Evolutionary conservation across 306 rosid genomes (phyloP), one percentile per base, ranked within the genome.

Genomic region (Castanopsis chinensis): DNA sequence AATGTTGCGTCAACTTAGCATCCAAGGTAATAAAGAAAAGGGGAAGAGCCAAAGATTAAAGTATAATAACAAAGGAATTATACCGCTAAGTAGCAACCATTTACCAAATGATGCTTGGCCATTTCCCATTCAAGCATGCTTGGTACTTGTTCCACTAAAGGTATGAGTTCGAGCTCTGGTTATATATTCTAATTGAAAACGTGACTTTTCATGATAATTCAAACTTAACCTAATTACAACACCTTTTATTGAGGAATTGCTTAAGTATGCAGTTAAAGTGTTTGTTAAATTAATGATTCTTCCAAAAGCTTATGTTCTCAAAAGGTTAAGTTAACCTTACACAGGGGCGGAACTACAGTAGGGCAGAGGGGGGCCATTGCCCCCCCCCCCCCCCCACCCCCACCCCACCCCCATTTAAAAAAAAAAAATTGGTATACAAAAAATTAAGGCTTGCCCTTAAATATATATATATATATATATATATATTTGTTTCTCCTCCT

Each of bases 1-100:
- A 19, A 45, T 71, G 83, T 77, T 67, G 81, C 69, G 79, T 82
- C 85, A 85, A 81, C 85, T 64, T 54, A n/a, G 88, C 88, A 79
- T 69, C 37, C 12, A 76, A 13, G 63, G 12, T 20, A 72, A 72
- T 63, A 69, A 69, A 27, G 55, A 37, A 69, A 68, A 76, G 57
- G 19, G 57, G 20, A 6, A 43, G 23, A 74, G 41, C 54, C 7
- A n/a, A n/a, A 80, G 71, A 56, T 21, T 1, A 57, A 5, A n/a
- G 53, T 53, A 23, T 41, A 8, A 41, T 8, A 0, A 41, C 45
- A 68, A 28, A 77, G 17, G 23, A 27, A 77, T 71, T 75, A 67
- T 79, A 78, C 73, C 19, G 79, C 75, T 76, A 82, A 69, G 84
- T 74, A 79, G 88, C 2, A 21, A 28, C 18, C 68, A 59, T 41